Evolutionary conservation across 768 basidiomycete species (phyloP).

Genomic region (Pulveroboletus sp.): DNA sequence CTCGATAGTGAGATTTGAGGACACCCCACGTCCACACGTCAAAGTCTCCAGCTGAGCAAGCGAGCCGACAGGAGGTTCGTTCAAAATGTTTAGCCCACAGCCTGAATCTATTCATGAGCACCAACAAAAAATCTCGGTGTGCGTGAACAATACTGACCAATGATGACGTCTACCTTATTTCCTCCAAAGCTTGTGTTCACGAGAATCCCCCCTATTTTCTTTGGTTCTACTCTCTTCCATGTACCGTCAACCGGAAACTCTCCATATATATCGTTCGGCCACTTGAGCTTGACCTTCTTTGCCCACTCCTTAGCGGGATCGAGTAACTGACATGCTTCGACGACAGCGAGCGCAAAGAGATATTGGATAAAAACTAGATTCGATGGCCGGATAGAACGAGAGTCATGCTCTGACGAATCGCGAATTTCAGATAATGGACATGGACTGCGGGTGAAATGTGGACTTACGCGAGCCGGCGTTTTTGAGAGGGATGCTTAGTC

Average conservation of each 20-base stretch:
- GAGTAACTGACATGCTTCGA: conserved; percentile 65
- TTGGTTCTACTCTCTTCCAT: conserved; percentile 36
- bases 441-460: background rate
- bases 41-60: conserved; percentile 61
- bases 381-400: conserved; percentile 28
- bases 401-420: background rate
- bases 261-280: conserved; percentile 96
- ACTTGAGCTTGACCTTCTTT: conserved; percentile 72
- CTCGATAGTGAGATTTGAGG: conserved; percentile 57
- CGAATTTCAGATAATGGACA: background rate
- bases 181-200: conserved; percentile 83
- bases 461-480: conserved; percentile 5
- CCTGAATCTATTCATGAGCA: conserved; percentile 43
- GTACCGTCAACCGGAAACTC: conserved; percentile 41
- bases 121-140: background rate
- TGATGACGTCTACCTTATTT: conserved; percentile 67
- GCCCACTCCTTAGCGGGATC: conserved; percentile 47
- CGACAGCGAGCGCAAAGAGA: conserved; percentile 84
- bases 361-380: conserved; percentile 93
- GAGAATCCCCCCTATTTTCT: conserved; percentile 88
- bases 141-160: conserved; percentile 52
- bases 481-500: conserved; percentile 20
- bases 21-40: background rate
- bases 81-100: conserved; percentile 84
- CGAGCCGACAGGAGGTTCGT: conserved; percentile 77